These are phyloP conservation scores for Trichophyton schoenleinii DNA, from an alignment of 2,329 filamentous ascomycete genomes.

Conservation along the genomic window DNA sequence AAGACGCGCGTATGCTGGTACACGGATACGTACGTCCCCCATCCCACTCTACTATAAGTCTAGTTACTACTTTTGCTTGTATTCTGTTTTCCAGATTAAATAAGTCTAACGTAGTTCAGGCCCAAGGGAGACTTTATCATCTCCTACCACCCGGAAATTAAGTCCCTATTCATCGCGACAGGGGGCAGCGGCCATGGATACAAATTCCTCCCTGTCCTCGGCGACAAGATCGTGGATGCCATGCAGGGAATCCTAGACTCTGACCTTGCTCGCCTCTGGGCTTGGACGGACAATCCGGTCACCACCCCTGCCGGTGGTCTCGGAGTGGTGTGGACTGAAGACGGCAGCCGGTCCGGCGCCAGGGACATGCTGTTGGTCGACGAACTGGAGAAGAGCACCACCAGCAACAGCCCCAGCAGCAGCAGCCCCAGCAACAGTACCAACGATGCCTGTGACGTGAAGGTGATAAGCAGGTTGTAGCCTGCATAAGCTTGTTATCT, in stretches of 20 bases:
- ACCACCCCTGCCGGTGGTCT: slow-evolving; percentile 7
- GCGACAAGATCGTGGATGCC: slow-evolving; percentile 39
- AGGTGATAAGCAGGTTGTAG: slow-evolving; percentile 7
- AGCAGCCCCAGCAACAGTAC: too few relatives aligned
- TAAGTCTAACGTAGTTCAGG: slow-evolving; percentile 14
- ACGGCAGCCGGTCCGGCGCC: slow-evolving; percentile 27
- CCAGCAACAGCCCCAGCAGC: background rate
- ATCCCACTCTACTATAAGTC: too few relatives aligned
- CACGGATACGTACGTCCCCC: slow-evolving; percentile 46
- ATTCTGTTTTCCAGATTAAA: background rate
- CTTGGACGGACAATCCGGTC: slow-evolving; percentile 22
- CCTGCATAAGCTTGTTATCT: too few relatives aligned
- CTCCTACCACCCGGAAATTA: slow-evolving; percentile 52
- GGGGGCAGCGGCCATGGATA: slow-evolving; percentile 43
- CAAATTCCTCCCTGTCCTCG: slow-evolving; percentile 44
- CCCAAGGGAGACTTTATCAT: slow-evolving; percentile 58
- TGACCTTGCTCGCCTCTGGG: slow-evolving; percentile 33
- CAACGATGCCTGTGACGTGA: background rate
- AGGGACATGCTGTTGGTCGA: slow-evolving; percentile 27
- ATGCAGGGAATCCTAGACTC: slow-evolving; percentile 33
- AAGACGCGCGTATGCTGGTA: slow-evolving; percentile 62
- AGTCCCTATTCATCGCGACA: slow-evolving; percentile 39
- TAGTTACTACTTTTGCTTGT: too few relatives aligned
- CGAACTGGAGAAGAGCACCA: slow-evolving; percentile 24
- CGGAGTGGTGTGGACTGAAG: slow-evolving; percentile 23